These are phyloP conservation scores for Suillus clintonianus DNA, from an alignment of 768 basidiomycete genomes.

Conservation along the genomic window DNA sequence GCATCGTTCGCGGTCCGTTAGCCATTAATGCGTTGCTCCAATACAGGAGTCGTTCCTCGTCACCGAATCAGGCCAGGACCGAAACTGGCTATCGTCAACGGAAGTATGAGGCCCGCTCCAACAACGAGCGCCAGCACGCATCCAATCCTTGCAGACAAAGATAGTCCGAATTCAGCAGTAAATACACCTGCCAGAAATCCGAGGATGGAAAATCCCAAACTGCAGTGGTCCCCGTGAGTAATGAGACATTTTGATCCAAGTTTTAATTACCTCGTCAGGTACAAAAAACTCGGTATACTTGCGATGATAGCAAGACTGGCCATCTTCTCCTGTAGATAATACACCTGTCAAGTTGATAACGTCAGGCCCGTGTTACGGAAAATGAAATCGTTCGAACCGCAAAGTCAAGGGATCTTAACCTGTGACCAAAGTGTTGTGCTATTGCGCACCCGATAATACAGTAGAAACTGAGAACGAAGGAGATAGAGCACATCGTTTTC, in stretches of 20 bases:
- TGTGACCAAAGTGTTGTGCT: not conserved
- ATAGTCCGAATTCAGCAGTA: not conserved
- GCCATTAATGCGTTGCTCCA: no score
- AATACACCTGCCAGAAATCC: not conserved
- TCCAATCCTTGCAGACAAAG: not conserved
- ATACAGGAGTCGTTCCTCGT: not conserved
- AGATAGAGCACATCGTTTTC: not conserved
- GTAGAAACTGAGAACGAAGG: not conserved
- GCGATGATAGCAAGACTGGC: not conserved
- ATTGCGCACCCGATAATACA: not conserved
- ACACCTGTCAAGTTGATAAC: not conserved
- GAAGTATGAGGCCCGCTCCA: not conserved
- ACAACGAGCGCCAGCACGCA: not conserved
- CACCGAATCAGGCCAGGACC: not conserved
- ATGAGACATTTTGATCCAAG: not conserved
- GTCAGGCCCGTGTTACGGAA: not conserved
- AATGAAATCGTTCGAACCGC: not conserved
- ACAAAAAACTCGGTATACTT: not conserved
- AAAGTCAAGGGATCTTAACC: not conserved
- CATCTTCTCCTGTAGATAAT: not conserved
- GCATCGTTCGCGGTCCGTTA: no score
- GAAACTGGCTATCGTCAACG: not conserved
- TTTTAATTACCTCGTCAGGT: not conserved
- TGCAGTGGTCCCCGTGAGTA: not conserved
- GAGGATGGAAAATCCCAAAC: not conserved